Conservation (phyloP, 164 flowering plant genomes). For the Echeveria elegans region DNA sequence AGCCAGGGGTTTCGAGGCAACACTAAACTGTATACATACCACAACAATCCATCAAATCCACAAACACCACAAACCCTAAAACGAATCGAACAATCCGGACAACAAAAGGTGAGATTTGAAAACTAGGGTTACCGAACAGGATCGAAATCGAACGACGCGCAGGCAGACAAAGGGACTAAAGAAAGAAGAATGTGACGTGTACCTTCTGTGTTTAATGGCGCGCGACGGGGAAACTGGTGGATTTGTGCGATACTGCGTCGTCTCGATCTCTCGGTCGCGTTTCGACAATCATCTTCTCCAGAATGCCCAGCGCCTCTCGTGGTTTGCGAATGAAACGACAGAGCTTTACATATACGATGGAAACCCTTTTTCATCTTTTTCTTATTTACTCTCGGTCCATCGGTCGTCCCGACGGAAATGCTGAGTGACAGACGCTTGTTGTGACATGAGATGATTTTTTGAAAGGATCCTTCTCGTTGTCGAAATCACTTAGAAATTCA, state of each 20-base stretch:
- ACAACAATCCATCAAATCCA: not conserved
- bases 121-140: too few relatives aligned
- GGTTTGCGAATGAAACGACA: slow-evolving; percentile 4
- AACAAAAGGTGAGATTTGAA: not conserved
- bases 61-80: too few relatives aligned
- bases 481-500: too few relatives aligned
- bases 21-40: too few relatives aligned
- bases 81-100: not conserved
- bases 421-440: too few relatives aligned
- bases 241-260: slow-evolving; percentile 8
- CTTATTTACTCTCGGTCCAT: too few relatives aligned
- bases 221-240: not conserved
- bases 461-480: too few relatives aligned
- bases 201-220: not conserved
- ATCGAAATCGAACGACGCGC: not conserved
- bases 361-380: not conserved
- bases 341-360: too few relatives aligned
- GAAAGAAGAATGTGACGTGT: not conserved
- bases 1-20: not conserved
- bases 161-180: not conserved
- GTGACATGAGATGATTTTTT: too few relatives aligned
- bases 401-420: too few relatives aligned
- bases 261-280: slow-evolving; percentile 6
- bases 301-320: not conserved
- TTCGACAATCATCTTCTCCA: slow-evolving; percentile 1